Conservation (phyloP, 495 filamentous ascomycete species). For the Neurospora sp. region DNA sequence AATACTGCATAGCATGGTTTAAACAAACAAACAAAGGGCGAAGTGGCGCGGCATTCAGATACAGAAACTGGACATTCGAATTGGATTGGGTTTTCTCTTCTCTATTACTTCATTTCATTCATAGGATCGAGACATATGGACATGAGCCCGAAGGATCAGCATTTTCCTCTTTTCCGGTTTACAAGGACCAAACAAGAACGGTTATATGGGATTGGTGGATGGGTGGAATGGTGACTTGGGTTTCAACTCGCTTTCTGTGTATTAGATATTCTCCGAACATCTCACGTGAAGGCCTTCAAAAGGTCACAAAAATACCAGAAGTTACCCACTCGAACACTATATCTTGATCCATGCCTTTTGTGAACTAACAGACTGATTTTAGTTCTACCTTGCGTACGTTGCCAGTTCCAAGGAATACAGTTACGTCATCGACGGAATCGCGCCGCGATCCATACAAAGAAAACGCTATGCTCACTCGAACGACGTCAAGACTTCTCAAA, state of each 20-base stretch:
- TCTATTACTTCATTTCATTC: not conserved
- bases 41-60: not conserved
- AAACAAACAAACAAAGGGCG: constrained; percentile 14
- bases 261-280: constrained; percentile 32
- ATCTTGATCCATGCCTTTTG: not conserved
- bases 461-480: not conserved
- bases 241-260: constrained; percentile 46
- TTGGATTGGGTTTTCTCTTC: constrained; percentile 15
- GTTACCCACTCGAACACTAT: constrained; percentile 38
- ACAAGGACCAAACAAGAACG: not conserved
- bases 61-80: constrained; percentile 21
- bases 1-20: constrained; percentile 26
- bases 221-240: constrained; percentile 1
- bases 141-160: constrained; percentile 20
- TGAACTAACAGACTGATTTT: not conserved
- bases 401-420: not conserved
- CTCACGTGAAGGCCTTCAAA: constrained; percentile 2
- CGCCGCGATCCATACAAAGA: not conserved
- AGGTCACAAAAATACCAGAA: constrained; percentile 42
- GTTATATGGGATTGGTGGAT: constrained; percentile 4
- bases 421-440: not conserved
- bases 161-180: constrained; percentile 7
- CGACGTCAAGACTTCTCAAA: not conserved
- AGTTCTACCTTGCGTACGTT: not conserved
- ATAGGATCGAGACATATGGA: constrained; percentile 1